Evolutionary conservation across 192 early-diverging fungal species (phyloP).

Genomic region (Backusella morwellensis): DNA sequence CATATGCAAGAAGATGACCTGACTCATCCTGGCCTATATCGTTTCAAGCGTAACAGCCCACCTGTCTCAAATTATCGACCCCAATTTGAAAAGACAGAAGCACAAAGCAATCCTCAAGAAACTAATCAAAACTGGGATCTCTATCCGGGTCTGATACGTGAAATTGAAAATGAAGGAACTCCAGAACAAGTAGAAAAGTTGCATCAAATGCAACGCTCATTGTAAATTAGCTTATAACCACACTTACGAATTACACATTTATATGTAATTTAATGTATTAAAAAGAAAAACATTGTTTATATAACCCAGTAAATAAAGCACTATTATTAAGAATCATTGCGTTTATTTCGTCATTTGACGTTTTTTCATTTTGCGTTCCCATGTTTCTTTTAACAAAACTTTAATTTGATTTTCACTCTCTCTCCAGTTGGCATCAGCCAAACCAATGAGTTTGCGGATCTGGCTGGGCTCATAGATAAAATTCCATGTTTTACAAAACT

Average conservation of each 20-base stretch:
- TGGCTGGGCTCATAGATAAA: slow-evolving; percentile 66
- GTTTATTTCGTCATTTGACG: not conserved
- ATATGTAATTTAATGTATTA: not conserved
- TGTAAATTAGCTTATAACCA: not conserved
- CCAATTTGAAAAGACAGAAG: not conserved
- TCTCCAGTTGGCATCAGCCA: slow-evolving; percentile 53
- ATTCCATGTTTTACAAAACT: slow-evolving; percentile 69
- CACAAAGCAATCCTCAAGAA: too few species aligned
- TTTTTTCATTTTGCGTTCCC: slow-evolving; percentile 41
- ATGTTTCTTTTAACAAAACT: slow-evolving; percentile 39
- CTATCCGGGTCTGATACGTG: slow-evolving; percentile 15
- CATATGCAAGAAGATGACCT: slow-evolving; percentile 5
- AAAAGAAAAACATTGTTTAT: not conserved
- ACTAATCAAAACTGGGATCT: slow-evolving; percentile 7
- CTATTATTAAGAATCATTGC: not conserved
- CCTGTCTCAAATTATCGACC: not conserved
- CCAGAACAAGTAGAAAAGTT: slow-evolving; percentile 17
- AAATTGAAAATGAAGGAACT: slow-evolving; percentile 5
- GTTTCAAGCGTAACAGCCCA: not conserved
- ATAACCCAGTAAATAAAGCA: slow-evolving; percentile 5
- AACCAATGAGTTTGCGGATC: slow-evolving; percentile 53
- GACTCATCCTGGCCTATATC: slow-evolving; percentile 6
- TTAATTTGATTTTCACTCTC: slow-evolving; percentile 52
- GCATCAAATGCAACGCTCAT: slow-evolving; percentile 6
- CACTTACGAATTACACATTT: not conserved